phyloP scores from a whole-genome alignment of 2,329 filamentous ascomycete genomes.

The Colletotrichum sp. region DNA sequence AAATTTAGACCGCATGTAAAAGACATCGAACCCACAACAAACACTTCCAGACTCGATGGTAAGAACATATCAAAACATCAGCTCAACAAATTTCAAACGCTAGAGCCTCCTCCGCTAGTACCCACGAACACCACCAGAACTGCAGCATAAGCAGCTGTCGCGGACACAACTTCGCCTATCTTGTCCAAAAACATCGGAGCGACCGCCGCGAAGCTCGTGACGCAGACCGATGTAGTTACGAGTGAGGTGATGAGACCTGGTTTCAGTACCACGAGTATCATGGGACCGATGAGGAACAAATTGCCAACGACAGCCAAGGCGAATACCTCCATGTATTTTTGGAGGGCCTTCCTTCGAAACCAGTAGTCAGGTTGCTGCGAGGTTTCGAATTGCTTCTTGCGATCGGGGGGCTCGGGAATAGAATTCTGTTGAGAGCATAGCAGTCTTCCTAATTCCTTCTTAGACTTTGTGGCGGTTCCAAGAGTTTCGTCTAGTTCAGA shows the following conservation, averaged over 20 bases:
- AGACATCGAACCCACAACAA: too few species aligned
- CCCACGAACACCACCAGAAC: not conserved
- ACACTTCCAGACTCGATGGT: too few species aligned
- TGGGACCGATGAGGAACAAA: not conserved
- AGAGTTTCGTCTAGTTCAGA: too few species aligned
- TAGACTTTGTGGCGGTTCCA: too few species aligned
- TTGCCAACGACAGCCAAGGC: not conserved
- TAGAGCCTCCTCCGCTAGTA: not conserved
- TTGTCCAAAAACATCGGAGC: fast-evolving
- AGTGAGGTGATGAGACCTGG: not conserved
- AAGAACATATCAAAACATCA: too few species aligned
- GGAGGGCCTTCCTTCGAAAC: not conserved
- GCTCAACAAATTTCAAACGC: not conserved
- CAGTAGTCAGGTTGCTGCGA: not conserved
- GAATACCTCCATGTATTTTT: not conserved
- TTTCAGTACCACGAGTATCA: not conserved
- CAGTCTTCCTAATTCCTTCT: too few species aligned
- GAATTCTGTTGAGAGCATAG: too few species aligned
- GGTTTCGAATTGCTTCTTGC: too few species aligned
- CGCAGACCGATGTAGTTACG: not conserved
- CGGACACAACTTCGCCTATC: not conserved
- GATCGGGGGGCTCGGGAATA: too few species aligned
- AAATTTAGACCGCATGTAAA: too few species aligned
- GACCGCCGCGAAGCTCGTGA: not conserved
- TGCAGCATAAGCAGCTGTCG: not conserved